Base-by-base conservation (phyloP, 257 asterid species). In the Solanum virginianum region DNA sequence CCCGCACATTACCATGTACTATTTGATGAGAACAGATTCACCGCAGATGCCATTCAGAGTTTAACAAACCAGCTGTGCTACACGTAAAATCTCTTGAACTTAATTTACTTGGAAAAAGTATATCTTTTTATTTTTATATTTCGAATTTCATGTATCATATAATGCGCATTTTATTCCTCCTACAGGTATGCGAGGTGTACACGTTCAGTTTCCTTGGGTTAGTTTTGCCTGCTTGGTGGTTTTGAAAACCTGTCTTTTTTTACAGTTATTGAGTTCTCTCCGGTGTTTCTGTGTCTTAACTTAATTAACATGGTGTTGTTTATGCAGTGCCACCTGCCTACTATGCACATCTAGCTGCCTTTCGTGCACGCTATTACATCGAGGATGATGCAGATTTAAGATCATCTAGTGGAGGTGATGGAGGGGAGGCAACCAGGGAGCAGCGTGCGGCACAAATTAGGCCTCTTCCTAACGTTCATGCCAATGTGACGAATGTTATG, bases 1-100 rank as follows among this genome's bases (percentile, higher is more conserved):
- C 99, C 99, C 0, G 24, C 95, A 3, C 99, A 96, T 63, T 96
- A 96, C 85, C 98, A 94, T 74, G 99, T 96, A 7, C 57, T 96
- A 60, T 90, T 47, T 49, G 99, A 94, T 12, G 99, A 96, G 91
- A 96, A 94, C 70, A 3, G 5, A 0, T 94, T 96, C 90, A 87
- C 24, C 16, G 98, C 99, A 0, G 95, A 96, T 88, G 96, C 88
- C 6, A 68, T 96, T 49, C 99, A 94, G 69, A 10, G 2, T n/a
- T 89, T 96, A 2, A 96, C 98, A 0, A 91, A 96, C 87, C 85
- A 29, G 62, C 70, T 94, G 81, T 94, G 99, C 45, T 96, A 94
- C 87, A 96, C 98, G 98, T 94, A 89, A 85, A 88, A 51, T 15
- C 18, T 39, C 74, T 54, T 17, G 6, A 15, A 29, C 66, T 59